Conservation (phyloP, 1,139 yeast species). For the Pichia kudriavzevii region DNA sequence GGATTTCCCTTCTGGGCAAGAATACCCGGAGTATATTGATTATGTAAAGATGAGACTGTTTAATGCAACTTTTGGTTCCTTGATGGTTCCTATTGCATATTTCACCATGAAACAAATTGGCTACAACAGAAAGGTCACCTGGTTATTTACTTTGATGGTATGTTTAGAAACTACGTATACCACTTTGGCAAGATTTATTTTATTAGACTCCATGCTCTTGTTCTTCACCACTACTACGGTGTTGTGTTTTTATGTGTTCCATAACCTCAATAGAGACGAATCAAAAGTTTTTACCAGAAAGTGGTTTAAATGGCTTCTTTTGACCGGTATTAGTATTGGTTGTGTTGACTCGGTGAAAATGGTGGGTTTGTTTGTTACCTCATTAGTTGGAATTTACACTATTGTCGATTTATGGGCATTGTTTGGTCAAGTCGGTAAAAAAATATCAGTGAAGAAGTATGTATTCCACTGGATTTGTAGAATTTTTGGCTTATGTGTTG, state of each 20-base stretch:
- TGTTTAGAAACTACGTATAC: constrained; percentile 78
- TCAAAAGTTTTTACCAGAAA: constrained; percentile 50
- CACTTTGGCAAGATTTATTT: constrained; percentile 84
- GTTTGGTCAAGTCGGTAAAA: constrained; percentile 44
- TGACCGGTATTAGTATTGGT: constrained; percentile 71
- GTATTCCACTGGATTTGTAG: constrained; percentile 60
- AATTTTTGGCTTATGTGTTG: constrained; percentile 47
- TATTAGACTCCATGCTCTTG: constrained; percentile 92
- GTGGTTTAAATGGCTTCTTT: constrained; percentile 92
- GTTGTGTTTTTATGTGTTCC: constrained; percentile 71
- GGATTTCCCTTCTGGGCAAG: constrained; percentile 84
- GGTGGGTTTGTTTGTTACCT: constrained; percentile 75
- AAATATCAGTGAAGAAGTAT: constrained; percentile 44
- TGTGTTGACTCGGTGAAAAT: constrained; percentile 78
- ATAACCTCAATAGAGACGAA: constrained; percentile 54
- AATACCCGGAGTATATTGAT: constrained; percentile 80
- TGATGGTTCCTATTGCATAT: constrained; percentile 91
- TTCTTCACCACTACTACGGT: constrained; percentile 86
- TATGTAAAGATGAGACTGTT: constrained; percentile 89
- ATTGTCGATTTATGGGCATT: constrained; percentile 65
- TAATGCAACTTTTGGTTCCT: constrained; percentile 83
- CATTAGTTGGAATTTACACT: constrained; percentile 71
- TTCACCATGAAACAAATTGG: constrained; percentile 84
- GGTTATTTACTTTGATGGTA: constrained; percentile 87
- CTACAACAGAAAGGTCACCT: constrained; percentile 70